Evolutionary conservation across 2,329 filamentous ascomycete species (phyloP), one percentile per base, ranked within the genome.

Genomic region (Mycosphaerelloides madeirae): DNA sequence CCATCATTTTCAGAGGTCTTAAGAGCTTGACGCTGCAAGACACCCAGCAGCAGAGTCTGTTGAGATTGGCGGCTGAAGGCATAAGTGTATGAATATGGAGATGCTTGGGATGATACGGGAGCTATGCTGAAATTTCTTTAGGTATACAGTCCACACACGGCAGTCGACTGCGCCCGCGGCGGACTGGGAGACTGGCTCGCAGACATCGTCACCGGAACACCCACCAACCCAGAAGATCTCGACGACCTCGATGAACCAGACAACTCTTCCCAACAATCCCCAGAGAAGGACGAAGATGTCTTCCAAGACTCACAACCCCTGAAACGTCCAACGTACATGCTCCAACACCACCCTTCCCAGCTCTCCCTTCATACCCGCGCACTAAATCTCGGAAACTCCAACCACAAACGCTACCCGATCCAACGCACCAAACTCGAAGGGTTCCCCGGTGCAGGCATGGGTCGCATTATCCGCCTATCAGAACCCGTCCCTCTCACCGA

Each of bases 111-210:
- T n/a, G 19, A 18, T 32, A 39, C 42, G 43, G 29, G 44, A 15
- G 9, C 20, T 43, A 11, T 13, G 18, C n/a, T n/a, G n/a, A n/a
- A n/a, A n/a, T n/a, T n/a, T n/a, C n/a, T n/a, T 29, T 32, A 68
- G 67, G 67, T 98, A 44, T 98, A 97, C 73, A 89, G 85, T 54
- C 93, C 93, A 0, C 93, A 98, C 69, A 98, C 93, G 0, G 91
- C 93, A 12, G 81, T 97, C 33, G 93, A 98, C 67, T 88, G 88
- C 31, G 87, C 87, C 1, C 80, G 82, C 1, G 80, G 83, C 14
- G 93, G 93, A 3, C 79, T 98, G 56, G 94, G 90, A 62, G 87
- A 95, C 65, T 98, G 91, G 91, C 81, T 98, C 8, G 88, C 87
- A 48, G 85, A 94, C 61, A 83, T 94, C 38, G 80, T 96, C 15